Percentiles rank a stretch among this genome's conserved stretches.
Evolutionary conservation across 1,284 basidiomycete genomes (phyloP).

Genomic region (Caloboletus firmus): DNA sequence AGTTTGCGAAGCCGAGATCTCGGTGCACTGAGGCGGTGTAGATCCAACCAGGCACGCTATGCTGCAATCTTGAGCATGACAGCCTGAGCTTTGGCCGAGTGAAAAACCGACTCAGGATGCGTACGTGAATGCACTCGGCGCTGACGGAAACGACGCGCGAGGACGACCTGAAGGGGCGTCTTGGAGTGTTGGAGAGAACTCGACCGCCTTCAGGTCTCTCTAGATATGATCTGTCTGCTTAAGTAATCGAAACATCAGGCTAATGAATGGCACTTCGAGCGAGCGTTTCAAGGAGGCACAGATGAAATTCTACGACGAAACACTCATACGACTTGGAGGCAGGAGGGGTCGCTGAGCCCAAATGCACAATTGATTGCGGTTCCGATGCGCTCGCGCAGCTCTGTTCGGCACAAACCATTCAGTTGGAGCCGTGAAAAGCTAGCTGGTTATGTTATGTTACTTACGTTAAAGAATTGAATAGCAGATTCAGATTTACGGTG

Average conservation of each 20-base stretch:
- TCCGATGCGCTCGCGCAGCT: slow-evolving; percentile 20
- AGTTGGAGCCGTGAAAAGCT: not conserved
- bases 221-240: slow-evolving; percentile 4
- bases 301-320: slow-evolving; percentile 15
- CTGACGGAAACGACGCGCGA: slow-evolving; percentile 3
- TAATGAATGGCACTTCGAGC: not conserved
- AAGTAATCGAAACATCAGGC: slow-evolving; percentile 21
- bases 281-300: slow-evolving; percentile 24
- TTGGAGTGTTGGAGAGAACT: not conserved
- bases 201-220: not conserved
- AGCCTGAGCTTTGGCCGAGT: slow-evolving; percentile 11
- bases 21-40: slow-evolving; percentile 25
- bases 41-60: slow-evolving; percentile 26
- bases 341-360: slow-evolving; percentile 1
- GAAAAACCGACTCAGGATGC: not conserved
- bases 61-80: slow-evolving; percentile 12
- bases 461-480: slow-evolving; percentile 20
- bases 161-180: not conserved
- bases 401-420: slow-evolving; percentile 10
- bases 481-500: not conserved
- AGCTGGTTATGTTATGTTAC: not conserved
- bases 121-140: slow-evolving; percentile 7
- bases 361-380: slow-evolving; percentile 2
- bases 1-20: slow-evolving; percentile 23
- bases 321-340: not conserved